Evolutionary conservation across 306 rosid genomes (phyloP), one percentile per base, ranked within the genome.

Genomic region (Hippophae tibetana): DNA sequence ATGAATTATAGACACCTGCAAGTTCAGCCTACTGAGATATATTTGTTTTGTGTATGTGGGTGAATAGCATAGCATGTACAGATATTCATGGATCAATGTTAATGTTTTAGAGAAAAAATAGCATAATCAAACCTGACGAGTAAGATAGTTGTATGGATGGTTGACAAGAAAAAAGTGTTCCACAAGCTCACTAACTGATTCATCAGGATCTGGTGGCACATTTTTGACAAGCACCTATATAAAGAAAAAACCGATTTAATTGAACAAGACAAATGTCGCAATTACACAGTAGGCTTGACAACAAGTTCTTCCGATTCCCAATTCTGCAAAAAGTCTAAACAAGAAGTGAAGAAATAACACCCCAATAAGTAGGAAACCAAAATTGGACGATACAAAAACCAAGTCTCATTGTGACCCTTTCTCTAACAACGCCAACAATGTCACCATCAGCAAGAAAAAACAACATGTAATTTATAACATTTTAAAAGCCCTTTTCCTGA

Each of bases 111-210:
- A 58, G 0, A 8, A 41, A 41, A 54, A 41, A 43, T 9, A 42
- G 45, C 26, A 57, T 64, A 66, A 67, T 41, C 61, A 68, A 56
- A 92, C 99, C 96, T 92, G 99, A 64, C 84, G 79, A 52, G 88
- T 83, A 62, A 88, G 86, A 80, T 83, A 88, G 60, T 85, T 78
- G 10, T 92, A 96, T 59, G 96, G 95, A 80, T 92, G 96, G 62
- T 92, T 92, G 79, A 92, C 99, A 79, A 92, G 70, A 66, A 92
- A 92, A 84, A 92, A 92, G 69, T 92, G 99, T 62, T 92, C 99
- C 70, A 92, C 96, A n/a, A 85, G 95, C 79, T 92, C 89, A 57
- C 79, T 63, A 61, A 92, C 73, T 23, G 95, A 80, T 78, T 92
- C 99, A 68, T 92, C 96, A 10, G 89, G 82, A 78, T 92, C 99